Conservation (phyloP, 2,329 filamentous ascomycete genomes). For the Tolypocladium endophyticum region DNA sequence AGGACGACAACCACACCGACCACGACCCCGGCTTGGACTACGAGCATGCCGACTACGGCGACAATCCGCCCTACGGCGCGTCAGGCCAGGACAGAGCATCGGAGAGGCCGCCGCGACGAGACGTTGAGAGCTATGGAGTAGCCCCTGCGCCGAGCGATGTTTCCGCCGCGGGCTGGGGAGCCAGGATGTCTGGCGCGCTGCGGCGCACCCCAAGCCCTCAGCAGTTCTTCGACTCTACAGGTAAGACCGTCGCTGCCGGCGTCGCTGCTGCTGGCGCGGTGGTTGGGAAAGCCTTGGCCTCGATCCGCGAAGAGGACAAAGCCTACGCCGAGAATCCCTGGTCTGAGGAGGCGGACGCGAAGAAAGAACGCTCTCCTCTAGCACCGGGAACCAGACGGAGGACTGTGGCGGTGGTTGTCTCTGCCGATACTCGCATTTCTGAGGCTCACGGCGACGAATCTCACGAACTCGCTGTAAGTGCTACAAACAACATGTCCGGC, state of each 20-base stretch:
- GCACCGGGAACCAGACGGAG: constrained; percentile 46
- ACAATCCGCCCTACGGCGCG: constrained; percentile 39
- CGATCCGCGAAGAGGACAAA: constrained; percentile 76
- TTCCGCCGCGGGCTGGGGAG: constrained; percentile 50
- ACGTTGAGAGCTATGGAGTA: constrained; percentile 32
- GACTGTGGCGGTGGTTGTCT: constrained; percentile 81
- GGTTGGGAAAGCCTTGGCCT: constrained; percentile 70
- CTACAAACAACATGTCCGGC: too few species aligned
- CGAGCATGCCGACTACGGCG: constrained; percentile 39
- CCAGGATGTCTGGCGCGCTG: constrained; percentile 71
- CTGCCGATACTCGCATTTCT: constrained; percentile 57
- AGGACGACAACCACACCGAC: constrained; percentile 55
- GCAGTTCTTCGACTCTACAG: constrained; percentile 76
- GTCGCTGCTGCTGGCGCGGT: constrained; percentile 74
- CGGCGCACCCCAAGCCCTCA: constrained; percentile 77
- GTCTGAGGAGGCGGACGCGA: constrained; percentile 78
- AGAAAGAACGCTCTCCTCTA: constrained; percentile 33
- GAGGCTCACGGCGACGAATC: constrained; percentile 48
- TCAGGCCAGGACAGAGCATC: constrained; percentile 22
- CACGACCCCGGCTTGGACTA: constrained; percentile 39
- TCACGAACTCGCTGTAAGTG: constrained; percentile 72
- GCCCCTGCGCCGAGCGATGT: constrained; percentile 16
- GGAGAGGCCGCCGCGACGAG: constrained; percentile 25
- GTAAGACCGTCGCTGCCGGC: constrained; percentile 70
- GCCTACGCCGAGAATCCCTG: constrained; percentile 80